These are phyloP conservation scores for Candida hungchunana DNA, from an alignment of 805 yeast species.

Conservation along the genomic window DNA sequence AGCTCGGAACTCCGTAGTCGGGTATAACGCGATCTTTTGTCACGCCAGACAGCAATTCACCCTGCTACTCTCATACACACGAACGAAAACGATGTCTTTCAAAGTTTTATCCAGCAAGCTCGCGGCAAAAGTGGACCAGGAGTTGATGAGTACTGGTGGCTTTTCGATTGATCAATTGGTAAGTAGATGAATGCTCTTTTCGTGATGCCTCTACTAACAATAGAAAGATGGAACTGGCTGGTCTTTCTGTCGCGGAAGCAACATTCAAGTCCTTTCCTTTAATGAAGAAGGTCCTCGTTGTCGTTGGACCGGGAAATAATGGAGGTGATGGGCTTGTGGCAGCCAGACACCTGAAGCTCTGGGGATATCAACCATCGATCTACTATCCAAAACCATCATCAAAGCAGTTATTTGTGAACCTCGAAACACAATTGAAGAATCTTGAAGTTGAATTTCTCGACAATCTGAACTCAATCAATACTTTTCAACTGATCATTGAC, in stretches of 20 bases:
- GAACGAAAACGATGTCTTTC: slow-evolving; percentile 22
- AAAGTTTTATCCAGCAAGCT: slow-evolving; percentile 41
- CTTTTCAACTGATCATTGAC: slow-evolving; percentile 53
- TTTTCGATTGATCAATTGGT: slow-evolving; percentile 76
- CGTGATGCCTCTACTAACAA: slow-evolving; percentile 1
- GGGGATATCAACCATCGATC: slow-evolving; percentile 74
- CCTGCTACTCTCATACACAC: too few species aligned
- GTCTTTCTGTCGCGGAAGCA: slow-evolving; percentile 89
- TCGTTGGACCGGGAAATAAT: slow-evolving; percentile 95
- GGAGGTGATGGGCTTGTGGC: slow-evolving; percentile 97
- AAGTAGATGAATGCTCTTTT: slow-evolving; percentile 13
- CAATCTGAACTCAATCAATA: slow-evolving; percentile 29
- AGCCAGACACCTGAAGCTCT: slow-evolving; percentile 79
- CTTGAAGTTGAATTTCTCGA: slow-evolving; percentile 58
- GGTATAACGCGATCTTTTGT: too few species aligned
- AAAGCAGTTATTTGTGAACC: slow-evolving; percentile 52
- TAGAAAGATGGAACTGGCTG: slow-evolving; percentile 85
- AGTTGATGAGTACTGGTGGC: slow-evolving; percentile 80
- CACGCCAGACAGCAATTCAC: too few species aligned
- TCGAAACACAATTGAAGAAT: slow-evolving; percentile 62
- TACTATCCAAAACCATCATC: slow-evolving; percentile 73
- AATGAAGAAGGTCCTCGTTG: slow-evolving; percentile 50
- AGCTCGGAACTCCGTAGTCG: too few species aligned
- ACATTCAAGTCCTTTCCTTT: slow-evolving; percentile 61
- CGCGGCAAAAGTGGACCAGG: slow-evolving; percentile 79